These are phyloP conservation scores for Lachancea waltii DNA, from an alignment of 805 yeast species.

Conservation along the genomic window DNA sequence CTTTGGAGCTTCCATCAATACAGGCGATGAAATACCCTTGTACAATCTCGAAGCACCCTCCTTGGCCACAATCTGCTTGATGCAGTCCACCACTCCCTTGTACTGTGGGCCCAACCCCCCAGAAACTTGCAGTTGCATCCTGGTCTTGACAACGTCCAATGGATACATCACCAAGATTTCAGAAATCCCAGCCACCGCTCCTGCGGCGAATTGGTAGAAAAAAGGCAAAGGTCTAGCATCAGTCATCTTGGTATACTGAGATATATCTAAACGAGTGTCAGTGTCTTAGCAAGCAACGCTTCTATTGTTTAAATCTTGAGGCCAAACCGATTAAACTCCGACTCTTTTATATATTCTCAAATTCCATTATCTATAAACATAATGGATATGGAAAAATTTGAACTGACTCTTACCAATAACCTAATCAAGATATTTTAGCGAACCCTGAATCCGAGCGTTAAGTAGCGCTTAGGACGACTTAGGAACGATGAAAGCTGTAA, in stretches of 20 bases:
- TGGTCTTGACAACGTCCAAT: conserved; percentile 91
- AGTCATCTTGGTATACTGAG: conserved; percentile 10
- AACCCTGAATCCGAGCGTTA: no score
- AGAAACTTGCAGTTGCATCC: conserved; percentile 80
- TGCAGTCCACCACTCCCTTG: conserved; percentile 77
- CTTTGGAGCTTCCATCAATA: conserved; percentile 98
- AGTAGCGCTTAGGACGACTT: no score
- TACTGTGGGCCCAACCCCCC: conserved; percentile 44
- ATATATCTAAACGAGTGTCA: no score
- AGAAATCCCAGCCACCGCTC: conserved; percentile 95
- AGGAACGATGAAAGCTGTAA: conserved; percentile 26
- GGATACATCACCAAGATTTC: conserved; percentile 96
- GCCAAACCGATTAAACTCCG: not conserved
- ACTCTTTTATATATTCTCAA: not conserved
- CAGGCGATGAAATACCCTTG: conserved; percentile 93
- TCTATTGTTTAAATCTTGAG: no score
- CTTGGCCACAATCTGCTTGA: conserved; percentile 71
- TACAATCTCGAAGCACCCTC: conserved; percentile 84
- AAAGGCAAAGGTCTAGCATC: conserved; percentile 63
- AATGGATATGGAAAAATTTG: not conserved
- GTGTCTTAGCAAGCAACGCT: no score
- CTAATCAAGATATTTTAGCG: no score
- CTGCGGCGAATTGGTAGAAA: conserved; percentile 82
- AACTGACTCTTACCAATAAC: no score
- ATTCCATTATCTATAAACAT: not conserved